Conservation (phyloP, 2,329 filamentous ascomycete genomes). For the Hymenoscyphus albidus region DNA sequence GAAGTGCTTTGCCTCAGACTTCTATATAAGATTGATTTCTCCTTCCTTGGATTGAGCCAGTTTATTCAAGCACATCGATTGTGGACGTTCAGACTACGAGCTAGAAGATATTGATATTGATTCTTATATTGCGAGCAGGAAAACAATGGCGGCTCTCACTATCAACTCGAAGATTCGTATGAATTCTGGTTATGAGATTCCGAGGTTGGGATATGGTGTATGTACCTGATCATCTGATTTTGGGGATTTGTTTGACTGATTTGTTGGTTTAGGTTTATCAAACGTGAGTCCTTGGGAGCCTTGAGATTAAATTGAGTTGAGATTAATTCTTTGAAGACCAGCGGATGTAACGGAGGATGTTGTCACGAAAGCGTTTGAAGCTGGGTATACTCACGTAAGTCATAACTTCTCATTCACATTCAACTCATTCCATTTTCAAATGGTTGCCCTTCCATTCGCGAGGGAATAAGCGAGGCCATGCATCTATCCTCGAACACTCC, state of each 20-base stretch:
- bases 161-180: conserved; percentile 45
- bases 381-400: conserved; percentile 53
- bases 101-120: background rate
- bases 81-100: too few relatives aligned
- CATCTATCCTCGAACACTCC: background rate
- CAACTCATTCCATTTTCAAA: background rate
- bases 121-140: conserved; percentile 3
- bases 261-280: conserved; percentile 37
- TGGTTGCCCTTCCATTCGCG: background rate
- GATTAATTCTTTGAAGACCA: conserved; percentile 41
- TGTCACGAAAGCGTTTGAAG: conserved; percentile 51
- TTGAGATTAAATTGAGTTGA: background rate
- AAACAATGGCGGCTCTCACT: conserved; percentile 40
- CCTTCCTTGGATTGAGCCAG: too few relatives aligned
- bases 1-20: too few relatives aligned
- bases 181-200: conserved; percentile 59
- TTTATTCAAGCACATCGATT: too few relatives aligned
- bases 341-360: conserved; percentile 54
- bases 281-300: conserved; percentile 31
- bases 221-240: conserved; percentile 20
- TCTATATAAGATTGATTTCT: too few relatives aligned
- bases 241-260: background rate
- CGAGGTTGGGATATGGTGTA: conserved; percentile 55
- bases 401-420: background rate
- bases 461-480: background rate